Base-by-base conservation (phyloP, 2,329 filamentous ascomycete species). In the Phialemoniopsis sp. region DNA sequence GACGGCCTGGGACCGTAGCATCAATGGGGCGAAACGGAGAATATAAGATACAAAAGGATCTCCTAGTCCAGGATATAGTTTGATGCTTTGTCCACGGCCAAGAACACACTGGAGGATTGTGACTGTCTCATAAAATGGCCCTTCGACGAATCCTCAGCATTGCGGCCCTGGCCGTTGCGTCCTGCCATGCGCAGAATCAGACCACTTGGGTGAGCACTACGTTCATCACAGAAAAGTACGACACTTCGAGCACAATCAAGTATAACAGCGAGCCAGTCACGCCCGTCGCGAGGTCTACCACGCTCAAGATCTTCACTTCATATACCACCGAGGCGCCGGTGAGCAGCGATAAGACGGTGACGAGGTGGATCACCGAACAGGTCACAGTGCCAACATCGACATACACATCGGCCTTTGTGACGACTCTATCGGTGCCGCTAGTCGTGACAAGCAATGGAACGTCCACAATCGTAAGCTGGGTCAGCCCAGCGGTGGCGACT, bases 221-320 rank as follows among this genome's bases (percentile, higher is more conserved):
- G 13, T 35, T 29, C 17, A 38, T 42, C 33, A 42, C 29, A 17
- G 37, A 36, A 3, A 32, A n/a, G 7, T 40, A 29, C 14, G 26
- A 15, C 4, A 32, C n/a, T 28, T 40, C 29, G 13, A 33, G 34
- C 17, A 30, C 34, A 6, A 26, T 42, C 18, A 33, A 30, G 18
- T 45, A 45, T 17, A 39, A 37, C 26, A 38, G 16, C 37, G 38
- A 37, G 13, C 29, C 43, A 13, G 37, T 42, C 30, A 42, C 37
- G 5, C 43, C 43, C 8, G 34, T 45, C 32, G 37, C 37, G 28
- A 45, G 36, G 4, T 38, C 34, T 18, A 40, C 43, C 10, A 34
- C 29, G n/a, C 14, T 39, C n/a, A 21, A 13, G 2, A 29, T 37
- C 14, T 15, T 30, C 5, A 38, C 30, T 4, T 35, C 37, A 17